Conservation (phyloP, 169 alveolate species). For the Babesia divergens region DNA sequence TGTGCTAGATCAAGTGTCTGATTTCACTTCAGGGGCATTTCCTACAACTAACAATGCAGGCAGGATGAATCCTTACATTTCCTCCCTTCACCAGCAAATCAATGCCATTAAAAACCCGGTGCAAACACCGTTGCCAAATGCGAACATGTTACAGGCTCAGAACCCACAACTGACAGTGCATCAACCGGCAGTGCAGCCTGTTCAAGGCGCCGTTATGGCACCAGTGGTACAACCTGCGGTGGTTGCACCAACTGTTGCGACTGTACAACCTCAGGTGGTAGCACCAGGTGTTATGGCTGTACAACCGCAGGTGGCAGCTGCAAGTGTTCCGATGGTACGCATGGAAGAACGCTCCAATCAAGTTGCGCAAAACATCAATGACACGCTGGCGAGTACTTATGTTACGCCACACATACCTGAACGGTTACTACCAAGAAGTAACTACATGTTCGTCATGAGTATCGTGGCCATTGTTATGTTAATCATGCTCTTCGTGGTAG, state of each 20-base stretch:
- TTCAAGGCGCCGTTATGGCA: too few relatives aligned
- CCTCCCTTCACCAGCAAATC: neutral
- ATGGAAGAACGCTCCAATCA: too few relatives aligned
- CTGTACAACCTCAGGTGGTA: neutral
- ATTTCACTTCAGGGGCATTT: slow-evolving; percentile 21
- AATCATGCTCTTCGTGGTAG: slow-evolving; percentile 28
- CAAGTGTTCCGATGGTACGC: too few relatives aligned
- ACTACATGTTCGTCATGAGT: slow-evolving; percentile 1
- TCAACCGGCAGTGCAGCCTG: neutral
- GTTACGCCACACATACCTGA: neutral
- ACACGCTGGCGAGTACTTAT: neutral
- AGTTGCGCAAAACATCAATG: neutral
- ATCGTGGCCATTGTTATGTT: slow-evolving; percentile 12
- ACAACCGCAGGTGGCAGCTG: too few relatives aligned
- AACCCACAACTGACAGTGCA: slow-evolving; percentile 2
- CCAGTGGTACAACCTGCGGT: neutral
- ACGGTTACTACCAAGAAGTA: neutral
- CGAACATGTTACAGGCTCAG: neutral
- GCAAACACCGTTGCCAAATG: neutral
- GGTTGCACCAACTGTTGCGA: neutral
- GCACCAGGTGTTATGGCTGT: neutral
- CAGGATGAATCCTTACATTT: slow-evolving; percentile 4
- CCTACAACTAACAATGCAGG: slow-evolving; percentile 19
- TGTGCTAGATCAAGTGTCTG: slow-evolving; percentile 1
- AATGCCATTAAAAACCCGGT: neutral